Conservation (phyloP, 257 asterid species). For the Ajuga chamaepitys region DNA sequence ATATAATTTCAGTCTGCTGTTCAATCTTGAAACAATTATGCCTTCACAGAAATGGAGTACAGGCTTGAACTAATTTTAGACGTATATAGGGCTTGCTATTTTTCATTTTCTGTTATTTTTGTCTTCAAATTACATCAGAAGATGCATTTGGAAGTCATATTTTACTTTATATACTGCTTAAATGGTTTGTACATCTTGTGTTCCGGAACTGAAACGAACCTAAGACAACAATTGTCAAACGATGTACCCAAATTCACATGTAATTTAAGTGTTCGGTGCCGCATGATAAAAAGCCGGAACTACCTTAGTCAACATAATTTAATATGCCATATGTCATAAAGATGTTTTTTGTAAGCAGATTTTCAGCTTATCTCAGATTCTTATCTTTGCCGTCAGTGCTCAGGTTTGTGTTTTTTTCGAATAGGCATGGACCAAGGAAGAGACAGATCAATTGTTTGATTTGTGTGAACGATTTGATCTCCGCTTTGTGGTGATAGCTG, state of each 20-base stretch:
- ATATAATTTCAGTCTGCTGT: background rate
- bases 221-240: background rate
- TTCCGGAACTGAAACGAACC: background rate
- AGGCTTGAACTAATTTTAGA: background rate
- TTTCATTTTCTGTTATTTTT: background rate
- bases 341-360: background rate
- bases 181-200: background rate
- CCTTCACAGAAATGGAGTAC: background rate
- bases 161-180: background rate
- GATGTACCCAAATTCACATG: background rate
- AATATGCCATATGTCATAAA: background rate
- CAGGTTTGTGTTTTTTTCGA: slow-evolving; percentile 13
- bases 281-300: background rate
- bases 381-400: slow-evolving; percentile 10
- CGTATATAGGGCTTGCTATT: background rate
- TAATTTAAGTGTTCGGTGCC: background rate
- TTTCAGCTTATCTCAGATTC: slow-evolving; percentile 8
- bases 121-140: background rate
- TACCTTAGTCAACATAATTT: background rate
- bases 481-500: slow-evolving; percentile 81
- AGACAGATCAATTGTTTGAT: slow-evolving; percentile 83
- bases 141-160: background rate
- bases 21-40: background rate
- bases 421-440: slow-evolving; percentile 95
- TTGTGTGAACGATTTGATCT: slow-evolving; percentile 90